Conservation (phyloP, 2,329 filamentous ascomycete genomes). For the Fusarium floridanum region DNA sequence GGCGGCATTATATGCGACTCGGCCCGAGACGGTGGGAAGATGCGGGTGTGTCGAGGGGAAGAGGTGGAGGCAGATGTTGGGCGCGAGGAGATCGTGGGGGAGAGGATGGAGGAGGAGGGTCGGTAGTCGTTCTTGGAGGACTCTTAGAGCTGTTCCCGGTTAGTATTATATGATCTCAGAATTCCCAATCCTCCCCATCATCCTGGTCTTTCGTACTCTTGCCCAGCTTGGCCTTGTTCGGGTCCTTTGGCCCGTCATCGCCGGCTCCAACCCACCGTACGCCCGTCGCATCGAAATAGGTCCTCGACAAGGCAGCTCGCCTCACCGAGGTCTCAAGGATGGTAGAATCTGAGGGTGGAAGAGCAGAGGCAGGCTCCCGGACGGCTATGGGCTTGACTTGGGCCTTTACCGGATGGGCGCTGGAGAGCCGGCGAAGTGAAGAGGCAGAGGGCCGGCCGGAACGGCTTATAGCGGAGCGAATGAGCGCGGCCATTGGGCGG, state of each 20-base stretch:
- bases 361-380: constrained; percentile 17
- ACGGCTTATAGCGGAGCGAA: constrained; percentile 47
- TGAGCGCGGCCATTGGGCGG: constrained; percentile 52
- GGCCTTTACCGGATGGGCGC: constrained; percentile 49
- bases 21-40: constrained; percentile 91
- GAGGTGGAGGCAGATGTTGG: constrained; percentile 77
- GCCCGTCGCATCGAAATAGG: constrained; percentile 52
- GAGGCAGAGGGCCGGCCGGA: constrained; percentile 40
- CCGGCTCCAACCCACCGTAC: constrained; percentile 44
- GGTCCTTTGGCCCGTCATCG: constrained; percentile 58
- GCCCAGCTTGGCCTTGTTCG: constrained; percentile 73
- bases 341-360: constrained; percentile 13
- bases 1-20: constrained; percentile 91
- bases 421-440: constrained; percentile 47
- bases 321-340: constrained; percentile 18
- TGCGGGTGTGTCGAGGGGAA: constrained; percentile 85
- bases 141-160: constrained; percentile 66
- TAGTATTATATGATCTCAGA: constrained; percentile 1
- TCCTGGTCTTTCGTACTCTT: constrained; percentile 63
- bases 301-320: constrained; percentile 38
- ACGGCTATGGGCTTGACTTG: constrained; percentile 44
- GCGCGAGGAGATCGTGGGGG: constrained; percentile 81
- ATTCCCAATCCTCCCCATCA: neutral
- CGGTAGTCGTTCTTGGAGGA: constrained; percentile 75
- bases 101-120: constrained; percentile 75